Evolutionary conservation across 2,329 filamentous ascomycete species (phyloP).

Genomic region (Colletotrichum sp.): DNA sequence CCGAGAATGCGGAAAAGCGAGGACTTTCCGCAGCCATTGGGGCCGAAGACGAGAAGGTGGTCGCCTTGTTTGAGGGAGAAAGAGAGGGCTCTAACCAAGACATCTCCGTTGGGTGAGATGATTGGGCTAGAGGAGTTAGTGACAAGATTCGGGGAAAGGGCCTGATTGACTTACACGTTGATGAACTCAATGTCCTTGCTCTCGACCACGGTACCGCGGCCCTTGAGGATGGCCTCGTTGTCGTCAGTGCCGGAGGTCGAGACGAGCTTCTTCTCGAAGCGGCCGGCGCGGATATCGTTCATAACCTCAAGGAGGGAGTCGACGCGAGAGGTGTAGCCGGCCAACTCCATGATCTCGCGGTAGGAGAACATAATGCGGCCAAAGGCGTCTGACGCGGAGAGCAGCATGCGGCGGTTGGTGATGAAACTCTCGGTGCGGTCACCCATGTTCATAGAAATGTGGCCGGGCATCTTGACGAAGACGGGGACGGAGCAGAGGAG

Average conservation of each 20-base stretch:
- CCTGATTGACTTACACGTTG: conserved; percentile 63
- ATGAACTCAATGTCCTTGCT: conserved; percentile 84
- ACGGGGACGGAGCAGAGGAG: conserved; percentile 93
- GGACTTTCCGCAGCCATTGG: conserved; percentile 97
- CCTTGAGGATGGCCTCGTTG: conserved; percentile 81
- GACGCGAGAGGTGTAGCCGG: conserved; percentile 92
- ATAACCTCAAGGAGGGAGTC: conserved; percentile 91
- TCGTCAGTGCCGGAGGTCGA: conserved; percentile 83
- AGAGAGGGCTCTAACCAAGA: conserved; percentile 83
- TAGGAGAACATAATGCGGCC: conserved; percentile 97
- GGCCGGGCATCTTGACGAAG: conserved; percentile 88
- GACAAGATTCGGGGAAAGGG: not conserved
- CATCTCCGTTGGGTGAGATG: conserved; percentile 94
- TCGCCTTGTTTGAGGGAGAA: conserved; percentile 87
- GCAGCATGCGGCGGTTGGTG: conserved; percentile 88
- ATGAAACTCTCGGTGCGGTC: conserved; percentile 81
- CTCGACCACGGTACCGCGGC: conserved; percentile 81
- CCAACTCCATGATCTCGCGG: conserved; percentile 94
- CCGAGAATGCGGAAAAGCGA: conserved; percentile 95
- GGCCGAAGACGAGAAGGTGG: conserved; percentile 92
- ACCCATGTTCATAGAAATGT: conserved; percentile 68
- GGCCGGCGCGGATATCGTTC: conserved; percentile 87
- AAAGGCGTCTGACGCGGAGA: conserved; percentile 94
- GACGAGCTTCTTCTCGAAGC: conserved; percentile 95
- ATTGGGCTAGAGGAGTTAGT: conserved; percentile 65